Conservation (phyloP, 2,329 filamentous ascomycete species). For the Penicillium griseofulvum region DNA sequence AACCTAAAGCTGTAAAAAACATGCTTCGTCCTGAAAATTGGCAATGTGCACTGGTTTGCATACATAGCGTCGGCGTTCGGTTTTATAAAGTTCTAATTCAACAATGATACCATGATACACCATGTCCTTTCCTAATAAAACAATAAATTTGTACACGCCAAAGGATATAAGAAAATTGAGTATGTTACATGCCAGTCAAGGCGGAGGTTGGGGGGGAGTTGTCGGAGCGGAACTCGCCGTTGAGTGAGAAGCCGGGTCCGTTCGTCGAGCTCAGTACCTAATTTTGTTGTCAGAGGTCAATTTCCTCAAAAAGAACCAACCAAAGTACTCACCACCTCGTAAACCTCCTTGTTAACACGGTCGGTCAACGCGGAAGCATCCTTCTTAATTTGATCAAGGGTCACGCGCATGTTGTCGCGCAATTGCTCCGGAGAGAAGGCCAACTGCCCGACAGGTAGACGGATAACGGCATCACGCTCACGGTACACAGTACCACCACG, state of each 20-base stretch:
- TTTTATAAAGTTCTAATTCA: slow-evolving; percentile 23
- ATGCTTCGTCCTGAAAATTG: slow-evolving; percentile 1
- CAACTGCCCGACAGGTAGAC: slow-evolving; percentile 87
- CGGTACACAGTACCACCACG: slow-evolving; percentile 83
- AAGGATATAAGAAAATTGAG: slow-evolving; percentile 47
- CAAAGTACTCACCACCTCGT: slow-evolving; percentile 58
- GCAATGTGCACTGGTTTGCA: slow-evolving; percentile 11
- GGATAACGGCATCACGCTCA: slow-evolving; percentile 78
- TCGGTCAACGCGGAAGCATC: slow-evolving; percentile 68
- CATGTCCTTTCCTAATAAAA: slow-evolving; percentile 41
- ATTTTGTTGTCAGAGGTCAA: not conserved
- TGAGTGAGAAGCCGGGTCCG: slow-evolving; percentile 82
- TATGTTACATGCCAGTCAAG: slow-evolving; percentile 43
- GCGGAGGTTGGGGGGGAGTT: slow-evolving; percentile 55
- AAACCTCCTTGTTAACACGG: slow-evolving; percentile 67
- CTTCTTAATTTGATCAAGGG: slow-evolving; percentile 73
- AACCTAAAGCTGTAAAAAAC: slow-evolving; percentile 35
- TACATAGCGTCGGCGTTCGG: slow-evolving; percentile 50
- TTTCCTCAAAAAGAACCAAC: not conserved
- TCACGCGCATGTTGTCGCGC: slow-evolving; percentile 75
- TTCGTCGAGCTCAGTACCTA: slow-evolving; percentile 81
- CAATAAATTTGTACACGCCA: slow-evolving; percentile 42
- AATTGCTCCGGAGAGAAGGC: slow-evolving; percentile 85
- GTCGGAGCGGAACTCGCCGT: slow-evolving; percentile 68
- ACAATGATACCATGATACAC: slow-evolving; percentile 43